Percentiles rank a stretch among this genome's conserved stretches.
These are phyloP conservation scores for Solanum neorickii DNA, from an alignment of 257 asterid genomes.

Conservation along the genomic window DNA sequence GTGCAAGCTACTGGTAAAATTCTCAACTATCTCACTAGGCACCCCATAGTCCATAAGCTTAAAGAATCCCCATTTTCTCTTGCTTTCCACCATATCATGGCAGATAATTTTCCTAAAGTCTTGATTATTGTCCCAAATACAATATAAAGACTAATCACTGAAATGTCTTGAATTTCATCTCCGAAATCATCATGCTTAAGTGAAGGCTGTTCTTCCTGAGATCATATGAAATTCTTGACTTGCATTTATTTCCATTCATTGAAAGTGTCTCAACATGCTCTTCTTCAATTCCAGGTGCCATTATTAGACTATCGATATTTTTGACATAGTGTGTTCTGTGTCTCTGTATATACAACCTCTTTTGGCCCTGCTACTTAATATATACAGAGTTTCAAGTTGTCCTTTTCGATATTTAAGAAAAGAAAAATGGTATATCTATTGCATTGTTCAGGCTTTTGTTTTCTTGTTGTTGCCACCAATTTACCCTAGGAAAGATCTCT, in stretches of 20 bases:
- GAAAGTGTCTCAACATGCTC: constrained; percentile 5
- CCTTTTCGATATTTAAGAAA: not conserved
- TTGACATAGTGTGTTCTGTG: not conserved
- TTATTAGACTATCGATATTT: not conserved
- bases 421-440: not conserved
- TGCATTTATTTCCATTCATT: not conserved
- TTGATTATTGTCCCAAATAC: not conserved
- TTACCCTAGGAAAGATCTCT: not conserved
- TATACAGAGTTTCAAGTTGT: not conserved
- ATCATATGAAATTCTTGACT: constrained; percentile 11
- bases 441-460: not conserved
- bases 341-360: not conserved
- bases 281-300: constrained; percentile 11
- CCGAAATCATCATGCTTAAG: not conserved
- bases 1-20: not conserved
- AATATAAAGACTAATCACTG: not conserved
- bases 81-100: constrained; percentile 11
- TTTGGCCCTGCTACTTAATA: not conserved
- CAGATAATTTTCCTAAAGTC: not conserved
- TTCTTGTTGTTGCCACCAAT: not conserved
- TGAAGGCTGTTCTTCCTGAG: constrained; percentile 9
- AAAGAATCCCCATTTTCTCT: constrained; percentile 13
- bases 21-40: not conserved
- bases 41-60: constrained; percentile 17
- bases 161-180: constrained; percentile 5